Conservation (phyloP, 2,329 filamentous ascomycete genomes). For the Fusarium tuaranense region DNA sequence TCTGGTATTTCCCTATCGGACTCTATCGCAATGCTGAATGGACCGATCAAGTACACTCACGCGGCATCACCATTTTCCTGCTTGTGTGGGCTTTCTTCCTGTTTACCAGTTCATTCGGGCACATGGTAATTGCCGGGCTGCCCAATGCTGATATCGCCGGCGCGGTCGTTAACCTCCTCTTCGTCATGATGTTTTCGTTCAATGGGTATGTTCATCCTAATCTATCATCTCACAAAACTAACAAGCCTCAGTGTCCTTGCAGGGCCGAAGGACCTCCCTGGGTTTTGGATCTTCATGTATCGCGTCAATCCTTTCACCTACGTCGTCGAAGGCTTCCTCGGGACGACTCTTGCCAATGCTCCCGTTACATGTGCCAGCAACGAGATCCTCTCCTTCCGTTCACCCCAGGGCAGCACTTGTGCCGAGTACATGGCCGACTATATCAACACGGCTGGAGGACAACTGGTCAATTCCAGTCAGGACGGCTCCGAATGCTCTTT, state of each 20-base stretch:
- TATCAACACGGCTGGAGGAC: too few relatives aligned
- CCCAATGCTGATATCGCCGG: conserved; percentile 72
- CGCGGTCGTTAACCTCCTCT: conserved; percentile 72
- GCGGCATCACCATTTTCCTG: conserved; percentile 72
- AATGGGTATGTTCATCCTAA: conserved; percentile 67
- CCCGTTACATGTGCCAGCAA: background rate
- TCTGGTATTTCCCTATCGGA: too few relatives aligned
- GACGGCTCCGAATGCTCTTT: too few relatives aligned
- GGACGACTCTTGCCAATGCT: conserved; percentile 72
- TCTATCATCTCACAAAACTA: too few relatives aligned
- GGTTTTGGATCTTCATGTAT: conserved; percentile 85
- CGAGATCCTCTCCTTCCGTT: too few relatives aligned
- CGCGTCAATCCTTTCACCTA: conserved; percentile 81
- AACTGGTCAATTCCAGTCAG: too few relatives aligned
- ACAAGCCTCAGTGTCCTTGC: conserved; percentile 66
- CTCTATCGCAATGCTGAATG: conserved; percentile 61
- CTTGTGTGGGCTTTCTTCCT: conserved; percentile 73
- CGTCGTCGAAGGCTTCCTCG: conserved; percentile 74
- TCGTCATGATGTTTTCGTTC: conserved; percentile 72
- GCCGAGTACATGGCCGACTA: too few relatives aligned
- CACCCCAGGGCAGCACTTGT: too few relatives aligned
- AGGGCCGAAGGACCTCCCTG: conserved; percentile 68
- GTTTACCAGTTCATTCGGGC: conserved; percentile 74
- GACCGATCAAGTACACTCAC: conserved; percentile 57
- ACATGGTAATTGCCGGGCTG: conserved; percentile 73